These are phyloP conservation scores for Cadophora malorum DNA, from an alignment of 2,329 filamentous ascomycete genomes.

Conservation along the genomic window DNA sequence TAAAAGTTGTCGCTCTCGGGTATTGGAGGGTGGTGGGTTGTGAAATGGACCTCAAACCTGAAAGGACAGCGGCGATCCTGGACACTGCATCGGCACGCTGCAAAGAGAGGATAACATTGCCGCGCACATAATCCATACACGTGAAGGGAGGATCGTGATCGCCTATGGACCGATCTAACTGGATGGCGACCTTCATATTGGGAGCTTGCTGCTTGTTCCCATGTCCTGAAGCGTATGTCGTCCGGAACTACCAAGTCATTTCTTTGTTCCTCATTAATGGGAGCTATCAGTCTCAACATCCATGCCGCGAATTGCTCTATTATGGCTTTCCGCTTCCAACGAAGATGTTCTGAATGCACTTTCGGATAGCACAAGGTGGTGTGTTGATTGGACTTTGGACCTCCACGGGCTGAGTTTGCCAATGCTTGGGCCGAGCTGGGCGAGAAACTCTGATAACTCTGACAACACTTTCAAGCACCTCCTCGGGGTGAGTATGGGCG, in stretches of 20 bases:
- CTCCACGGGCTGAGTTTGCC: background rate
- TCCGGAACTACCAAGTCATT: background rate
- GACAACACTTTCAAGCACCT: slow-evolving; percentile 6
- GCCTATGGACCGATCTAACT: background rate
- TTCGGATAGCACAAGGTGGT: slow-evolving; percentile 7
- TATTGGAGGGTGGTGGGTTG: background rate
- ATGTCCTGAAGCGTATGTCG: background rate
- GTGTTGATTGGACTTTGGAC: background rate
- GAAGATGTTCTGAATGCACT: slow-evolving; percentile 8
- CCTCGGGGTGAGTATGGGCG: background rate
- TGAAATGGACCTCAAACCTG: background rate
- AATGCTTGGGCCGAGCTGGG: slow-evolving; percentile 14
- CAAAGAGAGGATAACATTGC: slow-evolving; percentile 5
- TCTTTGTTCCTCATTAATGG: background rate
- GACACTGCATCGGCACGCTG: slow-evolving; percentile 17
- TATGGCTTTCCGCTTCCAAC: background rate
- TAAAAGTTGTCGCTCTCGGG: background rate
- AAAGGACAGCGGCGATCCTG: background rate
- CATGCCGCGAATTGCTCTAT: slow-evolving; percentile 16
- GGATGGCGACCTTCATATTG: slow-evolving; percentile 3
- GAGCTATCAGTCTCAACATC: slow-evolving; percentile 8
- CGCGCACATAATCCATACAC: slow-evolving; percentile 11
- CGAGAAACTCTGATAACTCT: background rate
- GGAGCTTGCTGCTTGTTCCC: background rate
- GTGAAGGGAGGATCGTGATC: background rate